Evolutionary conservation across 768 basidiomycete species (phyloP).

Genomic region (Phallus indusiatus): DNA sequence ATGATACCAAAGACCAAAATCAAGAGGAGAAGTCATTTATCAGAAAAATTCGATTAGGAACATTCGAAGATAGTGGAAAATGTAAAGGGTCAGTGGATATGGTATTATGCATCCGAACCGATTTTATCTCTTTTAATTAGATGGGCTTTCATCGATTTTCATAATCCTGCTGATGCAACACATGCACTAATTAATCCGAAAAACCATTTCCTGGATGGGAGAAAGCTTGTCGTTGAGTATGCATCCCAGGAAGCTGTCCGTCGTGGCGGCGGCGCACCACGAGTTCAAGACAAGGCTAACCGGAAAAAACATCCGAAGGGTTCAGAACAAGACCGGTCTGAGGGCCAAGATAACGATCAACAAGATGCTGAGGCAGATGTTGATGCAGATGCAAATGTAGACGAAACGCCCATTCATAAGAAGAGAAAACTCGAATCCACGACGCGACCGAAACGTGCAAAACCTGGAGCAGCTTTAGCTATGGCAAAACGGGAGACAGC

Average conservation of each 20-base stretch:
- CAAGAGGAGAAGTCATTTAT: constrained; percentile 41
- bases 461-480: constrained; percentile 74
- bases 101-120: not conserved
- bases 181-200: constrained; percentile 70
- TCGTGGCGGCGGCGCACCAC: constrained; percentile 46
- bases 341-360: too few species aligned
- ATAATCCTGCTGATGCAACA: constrained; percentile 68
- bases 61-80: constrained; percentile 89
- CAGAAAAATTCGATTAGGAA: constrained; percentile 82
- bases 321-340: not conserved
- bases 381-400: constrained; percentile 10
- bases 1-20: constrained; percentile 13
- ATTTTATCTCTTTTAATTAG: constrained; percentile 29
- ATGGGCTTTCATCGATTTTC: constrained; percentile 93
- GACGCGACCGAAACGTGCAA: constrained; percentile 29
- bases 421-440: constrained; percentile 13
- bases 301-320: constrained; percentile 1
- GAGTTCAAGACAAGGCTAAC: constrained; percentile 10
- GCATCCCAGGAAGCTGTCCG: constrained; percentile 85
- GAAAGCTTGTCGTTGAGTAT: constrained; percentile 80
- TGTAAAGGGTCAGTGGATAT: constrained; percentile 78
- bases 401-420: constrained; percentile 16
- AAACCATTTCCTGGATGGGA: constrained; percentile 77
- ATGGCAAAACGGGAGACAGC: constrained; percentile 66
- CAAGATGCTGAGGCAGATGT: not conserved